phyloP scores from a whole-genome alignment of 2,329 filamentous ascomycete species.

The Exophiala dermatitidis region DNA sequence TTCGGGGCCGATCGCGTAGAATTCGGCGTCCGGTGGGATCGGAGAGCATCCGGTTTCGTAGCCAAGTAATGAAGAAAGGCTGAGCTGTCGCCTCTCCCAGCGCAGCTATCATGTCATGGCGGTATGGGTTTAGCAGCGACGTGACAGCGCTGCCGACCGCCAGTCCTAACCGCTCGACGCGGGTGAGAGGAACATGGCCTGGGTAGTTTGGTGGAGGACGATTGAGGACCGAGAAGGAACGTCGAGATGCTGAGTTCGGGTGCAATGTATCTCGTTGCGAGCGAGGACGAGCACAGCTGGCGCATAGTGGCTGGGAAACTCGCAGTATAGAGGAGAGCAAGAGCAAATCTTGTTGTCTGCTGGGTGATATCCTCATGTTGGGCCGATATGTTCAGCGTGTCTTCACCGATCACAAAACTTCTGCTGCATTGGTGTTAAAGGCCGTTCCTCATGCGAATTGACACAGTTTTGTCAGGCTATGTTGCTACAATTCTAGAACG shows the following conservation, averaged over 20 bases:
- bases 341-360: conserved; percentile 10
- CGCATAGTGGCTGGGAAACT: conserved; percentile 48
- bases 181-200: conserved; percentile 82
- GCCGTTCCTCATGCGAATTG: too few relatives aligned
- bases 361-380: conserved; percentile 7
- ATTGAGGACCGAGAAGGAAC: conserved; percentile 71
- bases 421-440: too few relatives aligned
- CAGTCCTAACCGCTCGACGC: conserved; percentile 66
- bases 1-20: conserved; percentile 78
- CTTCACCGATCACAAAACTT: too few relatives aligned
- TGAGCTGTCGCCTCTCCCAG: conserved; percentile 92
- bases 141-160: conserved; percentile 55
- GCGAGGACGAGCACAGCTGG: conserved; percentile 58
- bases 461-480: too few relatives aligned
- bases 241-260: conserved; percentile 19
- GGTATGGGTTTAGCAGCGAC: conserved; percentile 64
- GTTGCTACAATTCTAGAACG: too few relatives aligned
- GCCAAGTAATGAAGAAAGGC: conserved; percentile 87
- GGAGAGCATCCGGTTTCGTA: conserved; percentile 85
- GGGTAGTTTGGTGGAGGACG: conserved; percentile 82
- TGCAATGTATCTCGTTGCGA: neutral
- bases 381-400: neutral
- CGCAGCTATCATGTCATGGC: conserved; percentile 83
- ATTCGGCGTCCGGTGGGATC: conserved; percentile 80
- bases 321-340: conserved; percentile 17